Percentiles rank a stretch among this genome's conserved stretches.
These are phyloP conservation scores for Paecilomyces niveus DNA, from an alignment of 2,329 filamentous ascomycete species.

Conservation along the genomic window DNA sequence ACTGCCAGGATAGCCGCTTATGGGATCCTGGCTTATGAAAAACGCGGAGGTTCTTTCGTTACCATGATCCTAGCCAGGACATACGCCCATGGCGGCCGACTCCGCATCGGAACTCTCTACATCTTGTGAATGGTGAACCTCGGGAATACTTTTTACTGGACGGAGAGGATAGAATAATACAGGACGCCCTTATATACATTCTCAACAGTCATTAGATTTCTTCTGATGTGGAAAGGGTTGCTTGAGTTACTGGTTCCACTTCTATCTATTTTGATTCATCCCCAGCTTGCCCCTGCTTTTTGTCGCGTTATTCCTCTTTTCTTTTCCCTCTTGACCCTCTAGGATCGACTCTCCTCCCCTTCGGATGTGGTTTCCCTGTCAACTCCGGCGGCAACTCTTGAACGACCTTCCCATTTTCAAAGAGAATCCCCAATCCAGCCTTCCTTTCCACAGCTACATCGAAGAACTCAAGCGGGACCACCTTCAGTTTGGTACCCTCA, in stretches of 20 bases:
- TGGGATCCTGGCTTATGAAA: too few species aligned
- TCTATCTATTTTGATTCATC: too few species aligned
- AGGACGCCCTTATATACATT: background rate
- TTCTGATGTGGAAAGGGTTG: background rate
- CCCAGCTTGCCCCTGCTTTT: background rate
- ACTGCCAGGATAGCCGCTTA: too few species aligned
- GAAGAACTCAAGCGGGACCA: conserved; percentile 63
- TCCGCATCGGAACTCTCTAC: too few species aligned
- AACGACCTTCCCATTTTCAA: conserved; percentile 47
- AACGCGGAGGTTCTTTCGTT: too few species aligned
- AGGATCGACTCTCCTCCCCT: conserved; percentile 18
- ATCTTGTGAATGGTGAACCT: too few species aligned
- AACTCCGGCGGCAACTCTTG: conserved; percentile 42
- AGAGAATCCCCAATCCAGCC: conserved; percentile 64
- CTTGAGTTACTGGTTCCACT: background rate
- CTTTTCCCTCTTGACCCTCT: conserved; percentile 6
- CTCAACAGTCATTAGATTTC: background rate
- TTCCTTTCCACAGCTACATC: conserved; percentile 66
- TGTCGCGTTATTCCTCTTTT: conserved; percentile 1
- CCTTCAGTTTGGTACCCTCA: conserved; percentile 42
- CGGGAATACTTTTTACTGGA: background rate
- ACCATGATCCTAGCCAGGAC: too few species aligned
- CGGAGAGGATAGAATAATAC: background rate
- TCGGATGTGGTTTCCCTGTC: conserved; percentile 31
- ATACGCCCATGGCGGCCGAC: too few species aligned